A percentile compares a stretch with the other conserved stretches of the same genome.
phyloP scores from a whole-genome alignment of 2,329 filamentous ascomycete genomes.

The Metarhizium rileyi region DNA sequence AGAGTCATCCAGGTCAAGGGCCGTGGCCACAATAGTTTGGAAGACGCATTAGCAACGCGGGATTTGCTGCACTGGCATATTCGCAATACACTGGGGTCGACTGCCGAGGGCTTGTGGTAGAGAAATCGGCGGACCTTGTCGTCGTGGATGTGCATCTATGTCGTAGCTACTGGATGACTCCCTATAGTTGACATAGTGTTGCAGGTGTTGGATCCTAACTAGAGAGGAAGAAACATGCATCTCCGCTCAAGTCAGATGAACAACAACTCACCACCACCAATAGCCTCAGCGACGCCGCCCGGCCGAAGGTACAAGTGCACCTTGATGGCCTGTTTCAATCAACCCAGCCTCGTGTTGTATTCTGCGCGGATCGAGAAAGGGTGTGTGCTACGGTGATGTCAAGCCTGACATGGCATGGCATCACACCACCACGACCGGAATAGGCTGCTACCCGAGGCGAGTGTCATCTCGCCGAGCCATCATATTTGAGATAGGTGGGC shows the following conservation, averaged over 20 bases:
- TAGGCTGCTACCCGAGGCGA: not conserved
- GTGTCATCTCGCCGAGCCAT: too few species aligned
- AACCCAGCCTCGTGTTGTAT: not conserved
- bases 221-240: not conserved
- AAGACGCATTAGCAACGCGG: slow-evolving; percentile 34
- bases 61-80: slow-evolving; percentile 32
- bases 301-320: not conserved
- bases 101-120: not conserved
- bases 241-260: not conserved
- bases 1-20: slow-evolving; percentile 28
- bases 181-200: not conserved
- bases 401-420: too few species aligned
- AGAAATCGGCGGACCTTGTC: not conserved
- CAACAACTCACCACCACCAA: not conserved
- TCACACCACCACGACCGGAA: not conserved
- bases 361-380: too few species aligned
- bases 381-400: too few species aligned
- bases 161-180: not conserved
- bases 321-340: not conserved
- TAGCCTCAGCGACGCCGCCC: not conserved
- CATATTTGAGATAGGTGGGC: not conserved
- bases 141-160: not conserved
- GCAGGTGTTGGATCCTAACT: not conserved
- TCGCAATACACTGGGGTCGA: not conserved
- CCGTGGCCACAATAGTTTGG: slow-evolving; percentile 31